Conservation (phyloP, 2,329 filamentous ascomycete genomes). For the Aspergillus ruber region DNA sequence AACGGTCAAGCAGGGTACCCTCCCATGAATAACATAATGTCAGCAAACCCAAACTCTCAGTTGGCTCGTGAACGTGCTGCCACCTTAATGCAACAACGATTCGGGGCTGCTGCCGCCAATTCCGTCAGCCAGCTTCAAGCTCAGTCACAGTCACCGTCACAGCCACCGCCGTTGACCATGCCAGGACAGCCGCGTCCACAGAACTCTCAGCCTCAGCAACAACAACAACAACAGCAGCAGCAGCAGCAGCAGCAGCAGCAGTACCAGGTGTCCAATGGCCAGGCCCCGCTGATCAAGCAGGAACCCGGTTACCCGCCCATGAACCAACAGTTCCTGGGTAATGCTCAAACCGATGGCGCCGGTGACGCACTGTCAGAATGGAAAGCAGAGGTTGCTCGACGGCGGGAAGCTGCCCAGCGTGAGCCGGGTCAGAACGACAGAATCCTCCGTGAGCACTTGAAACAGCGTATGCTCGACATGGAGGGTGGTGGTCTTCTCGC, state of each 20-base stretch:
- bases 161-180: conserved; percentile 20
- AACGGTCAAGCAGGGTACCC: conserved; percentile 30
- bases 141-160: conserved; percentile 27
- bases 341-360: conserved; percentile 70
- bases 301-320: conserved; percentile 30
- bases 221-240: not conserved
- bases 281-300: conserved; percentile 38
- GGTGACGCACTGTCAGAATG: conserved; percentile 52
- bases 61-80: conserved; percentile 51
- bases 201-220: conserved; percentile 10
- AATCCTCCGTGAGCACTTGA: conserved; percentile 37
- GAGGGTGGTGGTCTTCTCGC: conserved; percentile 43
- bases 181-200: conserved; percentile 29
- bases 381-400: conserved; percentile 40
- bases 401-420: conserved; percentile 33
- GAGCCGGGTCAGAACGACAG: conserved; percentile 32
- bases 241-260: not conserved
- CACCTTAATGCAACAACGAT: conserved; percentile 45
- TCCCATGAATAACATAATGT: conserved; percentile 29
- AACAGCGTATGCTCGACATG: conserved; percentile 34
- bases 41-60: conserved; percentile 35
- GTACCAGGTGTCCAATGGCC: conserved; percentile 30
- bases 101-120: conserved; percentile 35
- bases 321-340: conserved; percentile 37
- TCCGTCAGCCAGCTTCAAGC: conserved; percentile 41